Evolutionary conservation across 148 eudicot species (phyloP), one percentile per base, ranked within the genome.

Genomic region (Rhododendron ovatum): DNA sequence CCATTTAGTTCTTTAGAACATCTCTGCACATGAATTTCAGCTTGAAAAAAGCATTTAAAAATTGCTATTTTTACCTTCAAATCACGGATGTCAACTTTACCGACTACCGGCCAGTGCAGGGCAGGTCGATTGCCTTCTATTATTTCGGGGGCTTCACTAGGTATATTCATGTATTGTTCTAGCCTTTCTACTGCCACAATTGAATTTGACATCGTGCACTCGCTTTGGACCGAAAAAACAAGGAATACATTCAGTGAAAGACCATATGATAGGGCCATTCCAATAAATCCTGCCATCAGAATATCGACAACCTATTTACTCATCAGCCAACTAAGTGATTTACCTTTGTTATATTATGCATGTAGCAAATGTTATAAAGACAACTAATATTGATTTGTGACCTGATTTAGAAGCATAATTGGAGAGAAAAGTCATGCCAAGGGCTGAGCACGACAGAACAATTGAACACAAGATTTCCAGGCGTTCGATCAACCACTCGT

Each of bases 191-290:
- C 94, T 30, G 95, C 92, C 74, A 96, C 91, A 78, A 94, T 94
- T 33, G 91, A 88, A 87, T 94, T 96, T 51, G 93, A 92, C 67
- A 93, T 30, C 17, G 81, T 85, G 89, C 98, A 94, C 84, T 93
- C 98, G 85, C 89, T 88, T 89, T 96, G 96, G 80, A 94, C 93
- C 12, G 98, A 93, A 30, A 76, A 74, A 87, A 95, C 98, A 82
- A 96, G 74, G 48, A 92, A 88, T 88, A 85, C 86, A 84, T 95
- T 93, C 55, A 96, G 86, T 15, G 98, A 91, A 71, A 96, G 98
- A 86, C 98, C 98, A 86, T 96, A 96, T 50, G 98, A 96, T 80
- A 96, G 86, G 28, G 95, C 95, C 98, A 96, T 94, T 84, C 98
- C 98, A 45, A 96, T 91, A 71, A 93, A 93, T 84, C 98, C 98